Conservation (phyloP, 805 yeast species). For the Starmerella khaoyaiensis region DNA sequence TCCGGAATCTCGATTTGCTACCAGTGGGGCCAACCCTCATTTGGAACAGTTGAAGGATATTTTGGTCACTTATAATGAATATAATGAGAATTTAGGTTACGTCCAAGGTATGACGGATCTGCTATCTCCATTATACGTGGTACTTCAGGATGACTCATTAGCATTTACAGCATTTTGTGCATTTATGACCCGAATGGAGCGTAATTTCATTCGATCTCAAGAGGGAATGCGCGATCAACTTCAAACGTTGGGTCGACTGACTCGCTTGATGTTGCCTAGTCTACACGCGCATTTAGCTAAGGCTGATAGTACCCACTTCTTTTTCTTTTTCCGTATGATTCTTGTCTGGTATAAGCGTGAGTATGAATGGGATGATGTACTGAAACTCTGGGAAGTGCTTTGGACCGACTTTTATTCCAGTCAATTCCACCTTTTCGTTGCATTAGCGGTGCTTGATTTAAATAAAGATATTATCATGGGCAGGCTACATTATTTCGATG, state of each 20-base stretch:
- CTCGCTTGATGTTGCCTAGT: constrained; percentile 82
- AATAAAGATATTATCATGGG: constrained; percentile 66
- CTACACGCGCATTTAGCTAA: constrained; percentile 69
- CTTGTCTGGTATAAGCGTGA: constrained; percentile 94
- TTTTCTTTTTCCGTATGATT: constrained; percentile 89
- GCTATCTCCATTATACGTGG: constrained; percentile 65
- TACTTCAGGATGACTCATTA: constrained; percentile 52
- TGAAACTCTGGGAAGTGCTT: constrained; percentile 79
- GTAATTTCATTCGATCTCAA: constrained; percentile 84
- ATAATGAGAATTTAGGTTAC: constrained; percentile 74
- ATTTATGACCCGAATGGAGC: constrained; percentile 89
- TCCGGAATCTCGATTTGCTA: constrained; percentile 41
- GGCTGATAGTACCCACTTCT: constrained; percentile 80
- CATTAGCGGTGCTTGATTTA: constrained; percentile 78
- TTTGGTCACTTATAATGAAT: constrained; percentile 72
- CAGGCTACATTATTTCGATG: constrained; percentile 70
- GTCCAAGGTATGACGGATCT: constrained; percentile 98
- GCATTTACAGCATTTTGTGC: constrained; percentile 81
- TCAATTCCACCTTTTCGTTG: constrained; percentile 78
- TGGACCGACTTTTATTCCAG: constrained; percentile 81
- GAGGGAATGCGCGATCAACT: constrained; percentile 87
- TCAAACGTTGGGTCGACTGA: constrained; percentile 66
- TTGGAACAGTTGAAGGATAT: constrained; percentile 60
- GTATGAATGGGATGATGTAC: constrained; percentile 61
- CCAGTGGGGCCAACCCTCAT: constrained; percentile 65